Percentiles rank a stretch among this genome's conserved stretches.
Evolutionary conservation across 1,284 basidiomycete genomes (phyloP).

Genomic region (Sanghuangporus baumii): DNA sequence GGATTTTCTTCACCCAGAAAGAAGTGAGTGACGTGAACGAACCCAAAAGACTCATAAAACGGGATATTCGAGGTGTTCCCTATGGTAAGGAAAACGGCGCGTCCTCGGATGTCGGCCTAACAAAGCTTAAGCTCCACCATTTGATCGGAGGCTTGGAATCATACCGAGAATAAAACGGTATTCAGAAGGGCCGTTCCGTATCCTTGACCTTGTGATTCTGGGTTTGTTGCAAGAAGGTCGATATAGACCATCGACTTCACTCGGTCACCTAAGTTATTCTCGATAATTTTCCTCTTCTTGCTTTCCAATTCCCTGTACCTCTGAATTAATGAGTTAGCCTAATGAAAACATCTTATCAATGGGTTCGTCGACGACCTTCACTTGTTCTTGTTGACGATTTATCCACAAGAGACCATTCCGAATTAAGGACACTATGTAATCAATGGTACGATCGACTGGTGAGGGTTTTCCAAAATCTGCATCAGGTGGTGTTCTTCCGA

Average conservation of each 20-base stretch:
- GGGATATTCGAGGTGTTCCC: conserved; percentile 21
- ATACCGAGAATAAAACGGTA: conserved; percentile 7
- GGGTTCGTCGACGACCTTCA: not conserved
- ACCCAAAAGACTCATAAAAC: conserved; percentile 23
- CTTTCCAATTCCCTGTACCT: not conserved
- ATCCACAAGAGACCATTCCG: not conserved
- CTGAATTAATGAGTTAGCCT: not conserved
- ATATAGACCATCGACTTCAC: conserved; percentile 13
- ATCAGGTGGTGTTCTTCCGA: conserved; percentile 4
- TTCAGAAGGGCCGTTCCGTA: conserved; percentile 17
- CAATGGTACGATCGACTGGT: conserved; percentile 5
- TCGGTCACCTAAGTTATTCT: conserved; percentile 9
- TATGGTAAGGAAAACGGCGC: conserved; percentile 18
- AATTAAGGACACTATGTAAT: not conserved
- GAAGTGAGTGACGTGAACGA: conserved; percentile 12
- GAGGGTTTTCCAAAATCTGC: not conserved
- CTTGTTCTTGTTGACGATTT: conserved; percentile 2
- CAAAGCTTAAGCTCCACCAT: not conserved
- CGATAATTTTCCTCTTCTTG: not conserved
- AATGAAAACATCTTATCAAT: not conserved
- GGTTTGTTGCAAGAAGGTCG: conserved; percentile 15
- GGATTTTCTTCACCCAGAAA: conserved; percentile 21
- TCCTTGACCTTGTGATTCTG: conserved; percentile 18
- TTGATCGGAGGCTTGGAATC: not conserved
- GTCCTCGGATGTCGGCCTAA: conserved; percentile 20